Conservation (phyloP, 2,329 filamentous ascomycete species). For the Penicillium nordicum region DNA sequence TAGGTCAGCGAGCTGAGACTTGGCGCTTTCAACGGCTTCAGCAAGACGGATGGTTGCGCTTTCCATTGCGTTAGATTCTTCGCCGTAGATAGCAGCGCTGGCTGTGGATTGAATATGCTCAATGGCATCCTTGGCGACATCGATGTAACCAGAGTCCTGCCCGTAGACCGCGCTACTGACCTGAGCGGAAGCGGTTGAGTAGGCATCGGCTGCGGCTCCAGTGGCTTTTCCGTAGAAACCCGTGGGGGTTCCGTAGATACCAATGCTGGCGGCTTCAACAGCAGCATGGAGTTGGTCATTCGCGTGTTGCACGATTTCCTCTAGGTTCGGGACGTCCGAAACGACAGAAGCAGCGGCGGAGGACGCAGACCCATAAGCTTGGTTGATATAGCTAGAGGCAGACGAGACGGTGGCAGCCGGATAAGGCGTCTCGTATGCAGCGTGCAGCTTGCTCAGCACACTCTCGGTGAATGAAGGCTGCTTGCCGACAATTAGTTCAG, state of each 20-base stretch:
- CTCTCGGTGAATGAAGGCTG: constrained; percentile 80
- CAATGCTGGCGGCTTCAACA: constrained; percentile 57
- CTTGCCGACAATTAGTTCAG: constrained; percentile 71
- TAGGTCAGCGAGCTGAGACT: constrained; percentile 31
- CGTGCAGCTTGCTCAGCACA: constrained; percentile 67
- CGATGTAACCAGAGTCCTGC: constrained; percentile 50
- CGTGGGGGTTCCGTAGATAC: constrained; percentile 57
- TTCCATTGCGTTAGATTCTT: constrained; percentile 37
- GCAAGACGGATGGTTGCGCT: constrained; percentile 31
- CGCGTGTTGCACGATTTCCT: constrained; percentile 56
- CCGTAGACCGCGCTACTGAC: constrained; percentile 57
- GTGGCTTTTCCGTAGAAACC: constrained; percentile 54
- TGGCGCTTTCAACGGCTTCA: constrained; percentile 36
- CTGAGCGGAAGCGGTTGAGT: constrained; percentile 49
- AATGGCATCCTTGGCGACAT: constrained; percentile 54
- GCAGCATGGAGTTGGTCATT: constrained; percentile 56
- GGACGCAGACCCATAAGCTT: constrained; percentile 44
- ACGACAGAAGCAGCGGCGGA: constrained; percentile 36
- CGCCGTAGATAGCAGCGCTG: constrained; percentile 55
- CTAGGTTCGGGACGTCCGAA: constrained; percentile 56
- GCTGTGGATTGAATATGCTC: constrained; percentile 55
- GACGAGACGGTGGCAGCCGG: constrained; percentile 41
- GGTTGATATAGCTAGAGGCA: constrained; percentile 52
- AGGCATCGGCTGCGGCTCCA: constrained; percentile 52
- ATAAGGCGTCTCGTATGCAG: constrained; percentile 65